A percentile compares a stretch with the other conserved stretches of the same genome.
Evolutionary conservation across 768 basidiomycete species (phyloP).

Genomic region (Leccinellum albellum): DNA sequence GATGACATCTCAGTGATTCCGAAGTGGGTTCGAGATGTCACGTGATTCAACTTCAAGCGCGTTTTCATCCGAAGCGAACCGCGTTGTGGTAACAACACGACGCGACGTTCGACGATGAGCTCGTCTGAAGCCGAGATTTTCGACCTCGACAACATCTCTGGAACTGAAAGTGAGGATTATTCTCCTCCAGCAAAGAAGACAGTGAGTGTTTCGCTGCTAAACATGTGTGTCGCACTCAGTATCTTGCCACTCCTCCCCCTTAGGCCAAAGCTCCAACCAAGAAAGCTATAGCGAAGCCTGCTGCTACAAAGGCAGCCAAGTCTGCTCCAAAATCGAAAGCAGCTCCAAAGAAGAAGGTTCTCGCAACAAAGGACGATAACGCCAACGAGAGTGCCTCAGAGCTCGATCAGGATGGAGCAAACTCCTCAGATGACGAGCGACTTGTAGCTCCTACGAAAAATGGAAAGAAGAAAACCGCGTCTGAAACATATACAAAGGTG

Average conservation of each 20-base stretch:
- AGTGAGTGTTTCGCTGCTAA: constrained; percentile 9
- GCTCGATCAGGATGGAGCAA: constrained; percentile 35
- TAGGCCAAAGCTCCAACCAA: constrained; percentile 37
- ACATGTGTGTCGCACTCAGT: constrained; percentile 2
- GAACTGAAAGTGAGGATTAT: constrained; percentile 64
- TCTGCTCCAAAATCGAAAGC: constrained; percentile 48
- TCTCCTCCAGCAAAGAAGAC: constrained; percentile 58
- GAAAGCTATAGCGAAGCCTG: constrained; percentile 42
- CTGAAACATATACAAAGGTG: constrained; percentile 89
- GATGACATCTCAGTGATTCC: too few relatives aligned
- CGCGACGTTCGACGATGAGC: constrained; percentile 49
- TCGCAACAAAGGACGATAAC: constrained; percentile 64
- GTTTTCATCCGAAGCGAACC: neutral
- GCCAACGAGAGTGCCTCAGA: constrained; percentile 46
- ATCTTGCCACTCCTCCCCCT: constrained; percentile 16
- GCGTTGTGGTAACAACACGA: constrained; percentile 3
- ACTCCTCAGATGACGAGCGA: constrained; percentile 35
- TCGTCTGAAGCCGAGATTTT: constrained; percentile 73
- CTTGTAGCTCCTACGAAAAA: constrained; percentile 27
- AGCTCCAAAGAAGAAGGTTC: constrained; percentile 64
- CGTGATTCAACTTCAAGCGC: constrained; percentile 17
- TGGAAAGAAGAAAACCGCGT: constrained; percentile 80
- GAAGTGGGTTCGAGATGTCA: too few relatives aligned
- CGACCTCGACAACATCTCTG: constrained; percentile 54
- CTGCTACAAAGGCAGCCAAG: constrained; percentile 40